phyloP scores from a whole-genome alignment of 352 stramenopile genomes.

The Globisporangium sylvaticum region DNA sequence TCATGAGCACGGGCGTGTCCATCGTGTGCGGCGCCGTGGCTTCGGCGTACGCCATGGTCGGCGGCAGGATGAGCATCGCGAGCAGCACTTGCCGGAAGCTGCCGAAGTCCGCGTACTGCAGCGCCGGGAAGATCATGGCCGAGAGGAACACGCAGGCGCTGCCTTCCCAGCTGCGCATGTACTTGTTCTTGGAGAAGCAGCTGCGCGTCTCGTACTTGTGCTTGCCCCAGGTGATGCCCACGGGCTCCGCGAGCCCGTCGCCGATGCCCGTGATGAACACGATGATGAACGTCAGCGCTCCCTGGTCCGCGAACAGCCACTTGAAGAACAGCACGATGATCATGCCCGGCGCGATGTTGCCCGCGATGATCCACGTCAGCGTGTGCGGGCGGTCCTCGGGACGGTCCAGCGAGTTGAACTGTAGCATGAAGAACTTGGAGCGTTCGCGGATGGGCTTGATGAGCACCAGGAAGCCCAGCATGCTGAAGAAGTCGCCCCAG shows the following conservation, averaged over 20 bases:
- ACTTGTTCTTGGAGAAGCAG: slow-evolving; percentile 77
- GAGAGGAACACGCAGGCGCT: slow-evolving; percentile 75
- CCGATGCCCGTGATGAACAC: slow-evolving; percentile 78
- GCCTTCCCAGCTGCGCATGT: slow-evolving; percentile 76
- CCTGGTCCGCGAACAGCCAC: slow-evolving; percentile 59
- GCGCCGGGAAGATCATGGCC: slow-evolving; percentile 65
- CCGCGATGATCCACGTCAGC: slow-evolving; percentile 79
- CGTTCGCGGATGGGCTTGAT: slow-evolving; percentile 77
- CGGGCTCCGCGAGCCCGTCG: slow-evolving; percentile 71
- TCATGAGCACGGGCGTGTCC: slow-evolving; percentile 78
- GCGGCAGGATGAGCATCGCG: slow-evolving; percentile 65
- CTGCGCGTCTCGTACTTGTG: slow-evolving; percentile 83
- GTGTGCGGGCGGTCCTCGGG: slow-evolving; percentile 76
- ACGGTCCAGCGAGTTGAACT: slow-evolving; percentile 83
- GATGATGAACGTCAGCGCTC: slow-evolving; percentile 57
- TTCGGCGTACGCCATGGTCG: slow-evolving; percentile 76
- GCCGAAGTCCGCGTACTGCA: slow-evolving; percentile 74
- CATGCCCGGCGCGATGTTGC: slow-evolving; percentile 56
- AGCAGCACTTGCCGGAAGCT: slow-evolving; percentile 66
- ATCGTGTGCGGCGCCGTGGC: slow-evolving; percentile 75
- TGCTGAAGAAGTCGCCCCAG: slow-evolving; percentile 78
- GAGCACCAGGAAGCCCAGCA: slow-evolving; percentile 62
- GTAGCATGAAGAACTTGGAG: slow-evolving; percentile 82
- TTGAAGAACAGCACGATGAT: slow-evolving; percentile 80
- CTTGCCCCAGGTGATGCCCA: slow-evolving; percentile 75